Conservation (phyloP, 495 filamentous ascomycete species). For the Pyronema domesticum region DNA sequence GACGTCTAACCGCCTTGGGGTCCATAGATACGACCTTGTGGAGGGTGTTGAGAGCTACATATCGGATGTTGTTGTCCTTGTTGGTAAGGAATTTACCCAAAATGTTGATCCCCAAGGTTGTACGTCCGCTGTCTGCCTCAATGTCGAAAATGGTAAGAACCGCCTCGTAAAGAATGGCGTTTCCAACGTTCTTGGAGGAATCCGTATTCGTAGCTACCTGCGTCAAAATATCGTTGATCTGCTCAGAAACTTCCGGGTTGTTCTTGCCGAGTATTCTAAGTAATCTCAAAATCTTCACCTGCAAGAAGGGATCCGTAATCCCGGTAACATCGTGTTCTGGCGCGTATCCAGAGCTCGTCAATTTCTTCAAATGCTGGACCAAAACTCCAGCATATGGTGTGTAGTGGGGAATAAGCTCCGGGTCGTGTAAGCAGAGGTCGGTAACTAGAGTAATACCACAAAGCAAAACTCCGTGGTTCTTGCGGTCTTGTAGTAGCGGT, state of each 20-base stretch:
- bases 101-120: conserved; percentile 93
- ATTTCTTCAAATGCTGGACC: conserved; percentile 75
- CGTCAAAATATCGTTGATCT: conserved; percentile 95
- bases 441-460: conserved; percentile 83
- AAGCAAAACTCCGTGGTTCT: conserved; percentile 85
- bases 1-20: conserved; percentile 89
- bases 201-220: conserved; percentile 98
- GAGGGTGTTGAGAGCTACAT: conserved; percentile 89
- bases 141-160: conserved; percentile 96
- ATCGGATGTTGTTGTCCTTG: conserved; percentile 97
- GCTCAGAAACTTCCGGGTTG: conserved; percentile 75
- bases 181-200: conserved; percentile 94
- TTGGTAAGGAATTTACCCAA: conserved; percentile 94
- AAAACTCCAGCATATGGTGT: conserved; percentile 58
- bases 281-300: conserved; percentile 82
- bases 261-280: conserved; percentile 73
- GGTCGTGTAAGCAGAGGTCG: conserved; percentile 85
- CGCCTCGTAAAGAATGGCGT: conserved; percentile 93
- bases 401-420: conserved; percentile 76
- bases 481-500: conserved; percentile 61
- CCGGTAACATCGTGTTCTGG: conserved; percentile 96
- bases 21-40: conserved; percentile 98
- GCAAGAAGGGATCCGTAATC: conserved; percentile 95
- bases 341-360: conserved; percentile 89
- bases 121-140: conserved; percentile 82